Evolutionary conservation across 345 rosid genomes (phyloP).

Genomic region (Lumnitzera racemosa): DNA sequence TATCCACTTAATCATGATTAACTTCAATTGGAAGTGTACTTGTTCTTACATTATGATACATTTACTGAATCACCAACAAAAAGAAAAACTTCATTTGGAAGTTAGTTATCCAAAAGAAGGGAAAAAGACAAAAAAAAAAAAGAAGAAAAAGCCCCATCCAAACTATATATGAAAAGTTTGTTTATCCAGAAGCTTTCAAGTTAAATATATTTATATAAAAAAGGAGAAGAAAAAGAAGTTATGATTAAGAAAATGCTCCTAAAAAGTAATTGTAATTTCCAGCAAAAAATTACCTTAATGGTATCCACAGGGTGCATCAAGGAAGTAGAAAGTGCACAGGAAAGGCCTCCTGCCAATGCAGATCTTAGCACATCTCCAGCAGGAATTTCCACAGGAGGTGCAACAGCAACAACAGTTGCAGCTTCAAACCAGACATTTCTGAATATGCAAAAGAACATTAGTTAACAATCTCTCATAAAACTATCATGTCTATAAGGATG

Average conservation of each 20-base stretch:
- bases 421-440: slow-evolving; percentile 98
- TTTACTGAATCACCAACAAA: too few relatives aligned
- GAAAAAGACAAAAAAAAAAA: too few relatives aligned
- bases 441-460: slow-evolving; percentile 9
- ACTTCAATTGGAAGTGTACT: too few relatives aligned
- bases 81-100: too few relatives aligned
- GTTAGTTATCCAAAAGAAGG: too few relatives aligned
- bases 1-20: too few relatives aligned
- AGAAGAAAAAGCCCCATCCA: not conserved
- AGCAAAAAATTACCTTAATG: slow-evolving; percentile 49
- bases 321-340: slow-evolving; percentile 85
- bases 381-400: slow-evolving; percentile 82
- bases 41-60: too few relatives aligned
- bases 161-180: not conserved
- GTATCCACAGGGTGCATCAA: slow-evolving; percentile 90
- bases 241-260: not conserved
- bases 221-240: not conserved
- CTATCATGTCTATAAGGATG: not conserved
- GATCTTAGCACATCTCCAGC: slow-evolving; percentile 88
- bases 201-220: too few relatives aligned
- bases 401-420: slow-evolving; percentile 94
- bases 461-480: not conserved
- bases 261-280: not conserved
- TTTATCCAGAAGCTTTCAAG: not conserved
- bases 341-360: slow-evolving; percentile 96